Conservation (phyloP, 2,329 filamentous ascomycete species). For the Fusarium palustre region DNA sequence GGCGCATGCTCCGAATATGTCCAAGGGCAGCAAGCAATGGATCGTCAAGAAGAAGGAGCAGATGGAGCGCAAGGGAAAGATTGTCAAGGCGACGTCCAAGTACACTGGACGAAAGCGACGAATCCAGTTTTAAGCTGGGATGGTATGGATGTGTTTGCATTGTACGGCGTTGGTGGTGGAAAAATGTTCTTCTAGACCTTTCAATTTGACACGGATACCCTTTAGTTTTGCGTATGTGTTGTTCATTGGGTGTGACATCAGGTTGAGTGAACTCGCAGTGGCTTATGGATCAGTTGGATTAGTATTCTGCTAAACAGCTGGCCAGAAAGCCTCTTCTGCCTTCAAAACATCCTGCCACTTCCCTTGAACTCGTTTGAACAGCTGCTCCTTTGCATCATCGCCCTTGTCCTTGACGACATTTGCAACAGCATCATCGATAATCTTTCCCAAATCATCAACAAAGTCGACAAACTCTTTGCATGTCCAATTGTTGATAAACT, state of each 20-base stretch:
- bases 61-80: slow-evolving; percentile 93
- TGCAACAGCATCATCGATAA: slow-evolving; percentile 66
- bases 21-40: slow-evolving; percentile 86
- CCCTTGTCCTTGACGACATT: slow-evolving; percentile 53
- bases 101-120: slow-evolving; percentile 93
- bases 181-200: slow-evolving; percentile 34
- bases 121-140: slow-evolving; percentile 71
- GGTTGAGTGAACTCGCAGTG: background rate
- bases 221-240: slow-evolving; percentile 10
- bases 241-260: background rate
- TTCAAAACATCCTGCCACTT: slow-evolving; percentile 64
- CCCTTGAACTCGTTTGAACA: slow-evolving; percentile 56
- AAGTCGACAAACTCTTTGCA: slow-evolving; percentile 70
- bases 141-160: slow-evolving; percentile 39
- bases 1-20: slow-evolving; percentile 61
- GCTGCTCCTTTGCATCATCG: slow-evolving; percentile 45
- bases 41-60: slow-evolving; percentile 90
- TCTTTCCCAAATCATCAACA: slow-evolving; percentile 64
- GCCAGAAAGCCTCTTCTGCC: slow-evolving; percentile 71
- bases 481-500: slow-evolving; percentile 78
- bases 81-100: slow-evolving; percentile 91
- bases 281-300: background rate
- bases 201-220: slow-evolving; percentile 43
- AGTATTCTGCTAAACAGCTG: slow-evolving; percentile 41
- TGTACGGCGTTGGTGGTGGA: slow-evolving; percentile 49